Evolutionary conservation across 306 rosid species (phyloP).

Genomic region (Pachyrhizus erosus): DNA sequence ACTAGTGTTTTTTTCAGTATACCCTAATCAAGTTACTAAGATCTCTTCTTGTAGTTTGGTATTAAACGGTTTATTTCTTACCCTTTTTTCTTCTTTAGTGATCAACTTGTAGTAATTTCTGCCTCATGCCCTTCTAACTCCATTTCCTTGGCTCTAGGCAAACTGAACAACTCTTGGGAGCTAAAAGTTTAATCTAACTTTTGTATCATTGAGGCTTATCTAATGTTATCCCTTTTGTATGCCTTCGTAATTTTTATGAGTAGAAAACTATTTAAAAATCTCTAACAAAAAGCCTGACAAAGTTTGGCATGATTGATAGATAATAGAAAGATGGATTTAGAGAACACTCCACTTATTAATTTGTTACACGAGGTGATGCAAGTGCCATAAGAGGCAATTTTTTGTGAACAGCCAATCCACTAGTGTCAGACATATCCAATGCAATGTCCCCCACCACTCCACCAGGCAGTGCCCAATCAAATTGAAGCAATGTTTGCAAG

Average conservation of each 20-base stretch:
- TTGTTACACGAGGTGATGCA: background rate
- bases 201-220: background rate
- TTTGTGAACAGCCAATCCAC: background rate
- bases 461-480: constrained; percentile 28
- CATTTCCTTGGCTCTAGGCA: background rate
- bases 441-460: background rate
- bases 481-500: constrained; percentile 25
- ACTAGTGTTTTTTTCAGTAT: too few species aligned
- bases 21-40: too few species aligned
- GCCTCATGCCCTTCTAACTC: constrained; percentile 19
- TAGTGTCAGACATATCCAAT: constrained; percentile 15
- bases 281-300: too few species aligned
- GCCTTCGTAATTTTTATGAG: too few species aligned
- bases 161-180: background rate
- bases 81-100: too few species aligned
- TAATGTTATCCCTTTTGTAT: constrained; percentile 24
- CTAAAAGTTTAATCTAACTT: constrained; percentile 19
- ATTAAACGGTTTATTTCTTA: too few species aligned
- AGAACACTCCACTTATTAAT: background rate
- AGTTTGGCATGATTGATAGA: background rate
- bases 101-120: too few species aligned
- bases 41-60: too few species aligned
- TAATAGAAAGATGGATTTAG: background rate
- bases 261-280: too few species aligned
- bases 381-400: constrained; percentile 16